Conservation (phyloP, 1,284 basidiomycete species). For the Apiotrichum veenhuisii region DNA sequence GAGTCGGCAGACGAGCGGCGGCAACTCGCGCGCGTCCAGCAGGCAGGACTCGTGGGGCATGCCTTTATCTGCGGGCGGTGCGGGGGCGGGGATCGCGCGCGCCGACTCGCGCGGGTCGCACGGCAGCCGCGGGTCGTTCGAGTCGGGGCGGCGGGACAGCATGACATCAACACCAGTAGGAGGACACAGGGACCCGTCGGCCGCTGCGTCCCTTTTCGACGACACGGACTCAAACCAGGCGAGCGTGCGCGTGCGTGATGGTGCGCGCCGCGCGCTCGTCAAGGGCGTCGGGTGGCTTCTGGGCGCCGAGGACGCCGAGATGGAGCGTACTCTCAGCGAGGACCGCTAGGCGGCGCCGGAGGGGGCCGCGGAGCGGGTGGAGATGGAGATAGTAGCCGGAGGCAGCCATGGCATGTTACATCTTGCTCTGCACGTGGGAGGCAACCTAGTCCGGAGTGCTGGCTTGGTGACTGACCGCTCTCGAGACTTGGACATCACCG, state of each 20-base stretch:
- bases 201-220: constrained; percentile 30
- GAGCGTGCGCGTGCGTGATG: constrained; percentile 38
- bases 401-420: no score
- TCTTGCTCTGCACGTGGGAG: no score
- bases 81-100: background rate
- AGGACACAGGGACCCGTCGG: no score
- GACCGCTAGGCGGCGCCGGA: no score
- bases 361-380: no score
- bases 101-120: constrained; percentile 1
- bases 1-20: background rate
- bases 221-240: no score
- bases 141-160: background rate
- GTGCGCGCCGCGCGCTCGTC: constrained; percentile 45
- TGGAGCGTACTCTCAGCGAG: background rate
- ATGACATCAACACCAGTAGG: constrained; percentile 3
- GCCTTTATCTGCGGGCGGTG: no score
- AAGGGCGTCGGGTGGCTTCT: constrained; percentile 50
- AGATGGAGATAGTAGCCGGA: no score
- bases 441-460: no score
- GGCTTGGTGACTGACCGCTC: no score
- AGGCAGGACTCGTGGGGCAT: background rate
- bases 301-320: constrained; percentile 38
- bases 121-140: constrained; percentile 1
- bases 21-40: background rate
- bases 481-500: no score